phyloP scores from a whole-genome alignment of 495 filamentous ascomycete genomes.

The Neurospora discreta region DNA sequence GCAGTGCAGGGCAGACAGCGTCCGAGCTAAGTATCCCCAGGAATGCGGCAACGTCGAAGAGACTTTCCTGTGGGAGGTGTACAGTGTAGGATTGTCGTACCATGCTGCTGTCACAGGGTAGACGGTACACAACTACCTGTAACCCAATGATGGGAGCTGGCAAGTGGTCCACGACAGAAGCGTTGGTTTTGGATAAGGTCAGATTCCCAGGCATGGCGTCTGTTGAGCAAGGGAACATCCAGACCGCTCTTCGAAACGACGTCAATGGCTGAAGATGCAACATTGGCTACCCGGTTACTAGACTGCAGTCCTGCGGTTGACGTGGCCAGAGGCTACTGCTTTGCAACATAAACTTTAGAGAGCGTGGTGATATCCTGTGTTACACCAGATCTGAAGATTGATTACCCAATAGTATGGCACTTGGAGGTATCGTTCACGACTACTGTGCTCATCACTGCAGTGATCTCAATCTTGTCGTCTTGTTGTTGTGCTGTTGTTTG shows the following conservation, averaged over 20 bases:
- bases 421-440: neutral
- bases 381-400: neutral
- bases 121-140: neutral
- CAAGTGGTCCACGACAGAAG: neutral
- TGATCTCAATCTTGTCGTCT: neutral
- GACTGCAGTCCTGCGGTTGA: neutral
- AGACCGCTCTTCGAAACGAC: neutral
- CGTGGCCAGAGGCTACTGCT: neutral
- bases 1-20: neutral
- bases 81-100: neutral
- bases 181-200: neutral
- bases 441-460: neutral
- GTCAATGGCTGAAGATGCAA: neutral
- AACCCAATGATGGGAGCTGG: neutral
- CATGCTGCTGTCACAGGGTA: neutral
- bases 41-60: neutral
- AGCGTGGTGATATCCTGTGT: neutral
- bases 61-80: neutral
- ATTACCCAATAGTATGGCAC: neutral
- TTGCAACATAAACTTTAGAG: neutral
- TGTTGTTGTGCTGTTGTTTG: neutral
- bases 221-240: neutral
- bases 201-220: neutral
- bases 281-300: neutral
- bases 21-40: neutral